A percentile compares a stretch with the other conserved stretches of the same genome.
Conservation (phyloP, 495 filamentous ascomycete genomes). For the Pseudoneurospora amorphoporcata region DNA sequence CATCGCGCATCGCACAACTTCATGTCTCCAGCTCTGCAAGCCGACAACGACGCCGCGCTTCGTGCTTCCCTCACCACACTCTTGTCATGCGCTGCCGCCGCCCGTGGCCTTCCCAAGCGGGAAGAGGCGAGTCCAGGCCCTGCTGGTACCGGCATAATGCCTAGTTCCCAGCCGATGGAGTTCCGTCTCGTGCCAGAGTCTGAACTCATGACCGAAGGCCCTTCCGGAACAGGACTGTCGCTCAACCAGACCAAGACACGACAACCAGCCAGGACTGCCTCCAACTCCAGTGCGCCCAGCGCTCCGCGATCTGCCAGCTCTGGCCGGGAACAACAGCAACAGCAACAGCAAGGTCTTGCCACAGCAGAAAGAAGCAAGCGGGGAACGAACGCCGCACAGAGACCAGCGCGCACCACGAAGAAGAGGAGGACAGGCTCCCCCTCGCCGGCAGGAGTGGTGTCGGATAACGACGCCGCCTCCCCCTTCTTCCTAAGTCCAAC, state of each 20-base stretch:
- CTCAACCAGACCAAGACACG: conserved; percentile 2
- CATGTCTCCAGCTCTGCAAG: conserved; percentile 65
- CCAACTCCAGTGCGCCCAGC: conserved; percentile 24
- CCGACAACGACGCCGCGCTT: conserved; percentile 87
- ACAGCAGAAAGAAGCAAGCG: conserved; percentile 44
- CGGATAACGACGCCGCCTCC: background rate
- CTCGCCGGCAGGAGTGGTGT: conserved; percentile 1
- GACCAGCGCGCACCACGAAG: conserved; percentile 35
- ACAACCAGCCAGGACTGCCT: conserved; percentile 13
- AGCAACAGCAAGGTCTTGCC: conserved; percentile 29
- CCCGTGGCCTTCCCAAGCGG: conserved; percentile 65
- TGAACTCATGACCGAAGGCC: conserved; percentile 45
- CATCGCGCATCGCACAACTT: conserved; percentile 46
- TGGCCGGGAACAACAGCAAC: conserved; percentile 11
- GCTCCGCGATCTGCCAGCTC: conserved; percentile 17
- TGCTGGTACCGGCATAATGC: conserved; percentile 24
- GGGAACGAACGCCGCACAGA: conserved; percentile 28
- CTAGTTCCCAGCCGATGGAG: conserved; percentile 41
- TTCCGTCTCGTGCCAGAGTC: conserved; percentile 67
- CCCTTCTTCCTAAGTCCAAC: conserved; percentile 50
- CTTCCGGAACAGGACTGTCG: conserved; percentile 8
- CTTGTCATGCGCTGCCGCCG: conserved; percentile 85
- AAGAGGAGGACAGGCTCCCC: conserved; percentile 39
- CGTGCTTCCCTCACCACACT: conserved; percentile 87
- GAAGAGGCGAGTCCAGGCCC: conserved; percentile 24